Evolutionary conservation across 257 asterid species (phyloP).

Genomic region (Galeopsis tetrahit): DNA sequence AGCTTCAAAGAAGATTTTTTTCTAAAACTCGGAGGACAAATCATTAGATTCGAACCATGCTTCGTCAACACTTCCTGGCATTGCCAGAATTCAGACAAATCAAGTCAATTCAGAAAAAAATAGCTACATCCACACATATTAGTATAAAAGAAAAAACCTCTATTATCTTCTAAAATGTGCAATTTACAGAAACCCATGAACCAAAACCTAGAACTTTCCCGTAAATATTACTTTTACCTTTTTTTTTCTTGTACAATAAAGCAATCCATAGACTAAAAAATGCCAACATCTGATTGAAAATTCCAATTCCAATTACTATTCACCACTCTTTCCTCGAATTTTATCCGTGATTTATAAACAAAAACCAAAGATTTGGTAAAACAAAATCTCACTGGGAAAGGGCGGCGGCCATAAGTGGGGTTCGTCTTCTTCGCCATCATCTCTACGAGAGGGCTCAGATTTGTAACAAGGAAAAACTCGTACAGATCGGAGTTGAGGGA

Average conservation of each 20-base stretch:
- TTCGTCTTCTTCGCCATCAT: too few species aligned
- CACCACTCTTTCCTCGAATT: background rate
- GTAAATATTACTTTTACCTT: background rate
- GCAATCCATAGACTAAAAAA: background rate
- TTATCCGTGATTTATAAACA: too few species aligned
- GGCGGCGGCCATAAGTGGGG: too few species aligned
- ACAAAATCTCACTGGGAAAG: too few species aligned
- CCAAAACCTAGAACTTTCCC: constrained; percentile 1
- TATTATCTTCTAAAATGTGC: constrained; percentile 5
- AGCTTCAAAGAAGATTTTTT: constrained; percentile 77
- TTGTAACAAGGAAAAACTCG: too few species aligned
- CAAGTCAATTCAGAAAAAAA: background rate
- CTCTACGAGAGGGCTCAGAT: too few species aligned
- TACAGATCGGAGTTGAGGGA: too few species aligned
- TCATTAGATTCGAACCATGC: constrained; percentile 89
- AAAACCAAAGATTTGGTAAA: too few species aligned
- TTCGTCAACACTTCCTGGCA: constrained; percentile 76
- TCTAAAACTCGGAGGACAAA: constrained; percentile 56
- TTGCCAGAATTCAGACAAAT: constrained; percentile 11
- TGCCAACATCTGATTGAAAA: background rate
- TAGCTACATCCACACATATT: background rate
- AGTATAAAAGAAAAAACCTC: background rate
- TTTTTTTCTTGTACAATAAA: background rate
- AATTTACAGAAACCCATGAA: constrained; percentile 1
- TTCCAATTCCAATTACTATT: background rate